Conservation (phyloP, 2,329 filamentous ascomycete species). For the Fusarium verticillioides region DNA sequence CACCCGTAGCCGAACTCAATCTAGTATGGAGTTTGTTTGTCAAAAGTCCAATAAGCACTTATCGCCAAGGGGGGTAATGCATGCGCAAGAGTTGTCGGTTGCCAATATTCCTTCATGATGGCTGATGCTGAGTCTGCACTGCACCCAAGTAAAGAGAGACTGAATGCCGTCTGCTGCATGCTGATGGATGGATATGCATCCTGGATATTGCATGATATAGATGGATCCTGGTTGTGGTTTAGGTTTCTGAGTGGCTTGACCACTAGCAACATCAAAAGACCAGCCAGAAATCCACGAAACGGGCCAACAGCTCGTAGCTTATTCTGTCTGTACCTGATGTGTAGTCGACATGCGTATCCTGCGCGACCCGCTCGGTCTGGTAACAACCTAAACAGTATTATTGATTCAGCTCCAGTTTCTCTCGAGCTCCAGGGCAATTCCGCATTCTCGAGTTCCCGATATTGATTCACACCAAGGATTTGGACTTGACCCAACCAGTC, state of each 20-base stretch:
- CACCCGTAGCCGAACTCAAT: slow-evolving; percentile 31
- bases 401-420: neutral
- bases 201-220: slow-evolving; percentile 7
- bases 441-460: neutral
- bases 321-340: neutral
- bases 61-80: neutral
- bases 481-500: neutral
- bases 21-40: slow-evolving; percentile 17
- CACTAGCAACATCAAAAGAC: neutral
- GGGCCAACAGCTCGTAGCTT: neutral
- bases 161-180: neutral
- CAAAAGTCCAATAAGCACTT: neutral
- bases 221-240: neutral
- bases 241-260: slow-evolving; percentile 1
- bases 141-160: neutral
- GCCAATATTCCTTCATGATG: neutral
- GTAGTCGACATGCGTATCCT: neutral
- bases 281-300: slow-evolving; percentile 1
- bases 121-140: neutral
- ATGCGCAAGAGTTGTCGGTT: neutral
- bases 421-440: neutral
- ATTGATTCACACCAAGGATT: neutral
- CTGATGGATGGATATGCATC: neutral
- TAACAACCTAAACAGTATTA: neutral
- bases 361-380: neutral